Evolutionary conservation across 345 rosid genomes (phyloP), one percentile per base, ranked within the genome.

Genomic region (Kandelia obovata): DNA sequence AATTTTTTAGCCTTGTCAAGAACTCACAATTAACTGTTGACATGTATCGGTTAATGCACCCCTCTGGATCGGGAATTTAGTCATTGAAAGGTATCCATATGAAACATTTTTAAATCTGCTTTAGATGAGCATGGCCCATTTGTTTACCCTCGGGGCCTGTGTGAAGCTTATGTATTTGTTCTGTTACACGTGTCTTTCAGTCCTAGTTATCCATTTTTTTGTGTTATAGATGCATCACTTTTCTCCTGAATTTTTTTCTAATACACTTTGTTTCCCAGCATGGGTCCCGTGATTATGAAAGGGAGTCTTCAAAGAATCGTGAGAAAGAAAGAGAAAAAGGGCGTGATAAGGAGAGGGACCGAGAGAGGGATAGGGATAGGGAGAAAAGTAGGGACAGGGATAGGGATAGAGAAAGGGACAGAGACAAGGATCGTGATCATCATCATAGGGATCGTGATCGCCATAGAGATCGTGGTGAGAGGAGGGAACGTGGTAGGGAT

Each of bases 401-500:
- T 27, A 66, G 66, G 52, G 68, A 64, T 2, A 67, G 58, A 6
- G 72, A 61, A 0, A 82, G 75, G 59, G 85, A 85, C 43, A 39
- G 76, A 20, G 88, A 87, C 43, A 82, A 74, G 74, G 89, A 82
- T n/a, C 79, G 79, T 25, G 86, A 90, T 7, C 90, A 83, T 43
- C 86, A 86, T 61, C 85, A 77, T 68, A 83, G 87, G 75, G 88
- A 83, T 64, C 90, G 87, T 53, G 92, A 84, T 71, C 89, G 83
- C 27, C 83, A 85, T 61, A 79, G 89, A 67, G 93, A 88, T 5
- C 94, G 81, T 63, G 65, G 84, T 76, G 97, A 90, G 25, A 88
- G 91, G 80, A 92, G 90, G 77, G 96, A 86, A 30, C 81, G 92
- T 53, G 89, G 96, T 23, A 83, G 89, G 79, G 96, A 90, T 20